Evolutionary conservation across 2,329 filamentous ascomycete genomes (phyloP).

Genomic region (Xylariaceae sp.): DNA sequence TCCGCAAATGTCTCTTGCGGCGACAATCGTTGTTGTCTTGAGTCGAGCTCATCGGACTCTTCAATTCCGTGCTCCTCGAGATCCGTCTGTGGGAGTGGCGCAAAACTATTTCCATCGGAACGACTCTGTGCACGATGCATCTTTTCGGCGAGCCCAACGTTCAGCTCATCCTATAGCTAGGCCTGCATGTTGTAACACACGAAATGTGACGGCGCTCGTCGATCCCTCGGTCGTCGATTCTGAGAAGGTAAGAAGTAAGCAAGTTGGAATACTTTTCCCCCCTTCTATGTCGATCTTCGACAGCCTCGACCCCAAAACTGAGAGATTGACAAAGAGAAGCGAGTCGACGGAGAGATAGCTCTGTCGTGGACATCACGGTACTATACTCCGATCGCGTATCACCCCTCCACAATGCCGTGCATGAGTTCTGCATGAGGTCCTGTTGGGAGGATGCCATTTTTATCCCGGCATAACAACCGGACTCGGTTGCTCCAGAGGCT

Average conservation of each 20-base stretch:
- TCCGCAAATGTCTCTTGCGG: conserved; percentile 17
- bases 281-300: not conserved
- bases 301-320: conserved; percentile 1
- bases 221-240: not conserved
- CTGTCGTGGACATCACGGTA: not conserved
- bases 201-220: not conserved
- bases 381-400: not conserved
- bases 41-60: not conserved
- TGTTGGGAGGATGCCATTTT: conserved; percentile 3
- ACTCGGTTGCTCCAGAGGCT: conserved; percentile 1
- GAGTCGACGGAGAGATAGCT: not conserved
- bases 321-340: not conserved
- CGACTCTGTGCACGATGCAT: conserved; percentile 13
- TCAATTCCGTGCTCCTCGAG: conserved; percentile 6
- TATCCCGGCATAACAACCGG: not conserved
- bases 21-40: conserved; percentile 4
- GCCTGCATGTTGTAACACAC: not conserved
- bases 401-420: conserved; percentile 8
- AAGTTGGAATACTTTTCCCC: not conserved
- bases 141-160: not conserved
- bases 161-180: not conserved
- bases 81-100: conserved; percentile 21
- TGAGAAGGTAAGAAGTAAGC: not conserved
- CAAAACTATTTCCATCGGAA: conserved; percentile 13
- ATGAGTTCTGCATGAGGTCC: no score